A percentile compares a stretch with the other conserved stretches of the same genome.
phyloP scores from a whole-genome alignment of 768 basidiomycete genomes.

The Paxillus involutus region DNA sequence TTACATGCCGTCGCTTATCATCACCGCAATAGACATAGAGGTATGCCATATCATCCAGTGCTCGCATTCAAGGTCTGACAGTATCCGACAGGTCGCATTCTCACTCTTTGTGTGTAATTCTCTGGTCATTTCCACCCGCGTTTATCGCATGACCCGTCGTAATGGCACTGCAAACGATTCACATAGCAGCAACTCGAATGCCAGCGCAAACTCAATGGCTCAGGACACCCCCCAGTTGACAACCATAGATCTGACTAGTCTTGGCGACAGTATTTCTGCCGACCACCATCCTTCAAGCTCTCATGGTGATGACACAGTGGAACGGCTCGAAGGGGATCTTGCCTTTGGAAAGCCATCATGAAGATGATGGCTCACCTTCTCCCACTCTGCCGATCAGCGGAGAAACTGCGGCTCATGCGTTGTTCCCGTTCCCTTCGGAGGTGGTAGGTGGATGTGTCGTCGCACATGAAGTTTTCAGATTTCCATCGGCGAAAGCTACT shows the following conservation, averaged over 20 bases:
- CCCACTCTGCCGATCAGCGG: too few relatives aligned
- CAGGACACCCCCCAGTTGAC: constrained; percentile 4
- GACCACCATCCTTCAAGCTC: too few relatives aligned
- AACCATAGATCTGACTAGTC: constrained; percentile 6
- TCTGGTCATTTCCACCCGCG: constrained; percentile 5
- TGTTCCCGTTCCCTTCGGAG: constrained; percentile 9
- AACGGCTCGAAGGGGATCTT: too few relatives aligned
- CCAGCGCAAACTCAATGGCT: not conserved
- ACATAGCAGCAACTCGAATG: not conserved
- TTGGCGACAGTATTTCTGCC: not conserved
- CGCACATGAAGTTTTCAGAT: constrained; percentile 14
- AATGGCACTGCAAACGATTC: not conserved
- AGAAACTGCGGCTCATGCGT: not conserved
- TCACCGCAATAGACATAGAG: constrained; percentile 12
- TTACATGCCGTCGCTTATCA: not conserved
- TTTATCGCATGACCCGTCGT: constrained; percentile 8
- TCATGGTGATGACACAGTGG: too few relatives aligned
- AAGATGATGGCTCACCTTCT: too few relatives aligned
- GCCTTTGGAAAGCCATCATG: too few relatives aligned
- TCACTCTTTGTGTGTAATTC: constrained; percentile 15
- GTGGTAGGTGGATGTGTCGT: too few relatives aligned
- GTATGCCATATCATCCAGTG: constrained; percentile 4
- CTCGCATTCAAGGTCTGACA: not conserved
- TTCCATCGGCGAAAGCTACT: too few relatives aligned
- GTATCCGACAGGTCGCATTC: constrained; percentile 12